Percentiles rank a stretch among this genome's conserved stretches.
Conservation (phyloP, 306 rosid genomes). For the Glycine soja region DNA sequence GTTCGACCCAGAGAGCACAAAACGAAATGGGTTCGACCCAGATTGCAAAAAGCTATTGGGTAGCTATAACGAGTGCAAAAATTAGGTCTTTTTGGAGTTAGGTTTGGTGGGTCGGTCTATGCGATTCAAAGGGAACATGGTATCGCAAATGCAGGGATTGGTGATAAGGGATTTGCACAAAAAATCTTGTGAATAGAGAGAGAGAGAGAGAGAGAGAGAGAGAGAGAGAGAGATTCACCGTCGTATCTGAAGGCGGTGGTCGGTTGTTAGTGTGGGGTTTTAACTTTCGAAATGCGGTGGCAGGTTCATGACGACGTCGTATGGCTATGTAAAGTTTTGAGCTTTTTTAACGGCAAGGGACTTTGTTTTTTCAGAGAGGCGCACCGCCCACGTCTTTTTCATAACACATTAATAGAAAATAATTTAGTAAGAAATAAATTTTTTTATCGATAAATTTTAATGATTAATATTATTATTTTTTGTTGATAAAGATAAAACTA, state of each 20-base stretch:
- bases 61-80: conserved; percentile 34
- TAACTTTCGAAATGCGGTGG: conserved; percentile 28
- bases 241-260: conserved; percentile 49
- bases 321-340: conserved; percentile 21
- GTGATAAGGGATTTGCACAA: conserved; percentile 32
- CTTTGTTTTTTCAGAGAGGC: not conserved
- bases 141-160: conserved; percentile 33
- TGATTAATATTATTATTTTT: too few species aligned
- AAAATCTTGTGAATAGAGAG: not conserved
- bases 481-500: too few species aligned
- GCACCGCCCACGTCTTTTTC: not conserved
- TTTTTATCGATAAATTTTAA: too few species aligned
- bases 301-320: conserved; percentile 54
- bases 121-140: conserved; percentile 30
- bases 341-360: conserved; percentile 33
- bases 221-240: conserved; percentile 40
- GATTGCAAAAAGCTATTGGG: conserved; percentile 37
- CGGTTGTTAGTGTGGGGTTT: conserved; percentile 51
- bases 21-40: conserved; percentile 41
- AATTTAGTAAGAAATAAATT: too few species aligned
- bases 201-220: not conserved
- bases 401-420: not conserved
- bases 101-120: conserved; percentile 20
- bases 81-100: conserved; percentile 48
- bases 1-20: conserved; percentile 40